Conservation (phyloP, 164 flowering plant genomes). For the Aristolochia contorta region DNA sequence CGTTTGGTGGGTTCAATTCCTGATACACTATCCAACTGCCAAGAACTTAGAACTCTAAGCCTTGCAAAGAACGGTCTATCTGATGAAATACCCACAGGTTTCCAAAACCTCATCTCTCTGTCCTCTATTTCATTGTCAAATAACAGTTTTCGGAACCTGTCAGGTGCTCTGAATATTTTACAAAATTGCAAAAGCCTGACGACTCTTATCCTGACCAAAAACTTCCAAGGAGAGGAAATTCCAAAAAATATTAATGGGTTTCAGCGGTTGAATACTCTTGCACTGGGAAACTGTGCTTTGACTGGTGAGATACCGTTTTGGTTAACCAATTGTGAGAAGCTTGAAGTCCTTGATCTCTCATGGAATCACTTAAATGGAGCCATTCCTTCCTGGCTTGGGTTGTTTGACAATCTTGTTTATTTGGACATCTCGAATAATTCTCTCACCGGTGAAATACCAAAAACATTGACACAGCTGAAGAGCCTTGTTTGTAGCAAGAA, state of each 20-base stretch:
- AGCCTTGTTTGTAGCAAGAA: conserved; percentile 8
- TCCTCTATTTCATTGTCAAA: conserved; percentile 58
- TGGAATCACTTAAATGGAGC: conserved; percentile 62
- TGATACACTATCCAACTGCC: conserved; percentile 38
- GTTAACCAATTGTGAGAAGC: conserved; percentile 37
- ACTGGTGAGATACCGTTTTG: conserved; percentile 57
- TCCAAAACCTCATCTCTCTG: conserved; percentile 40
- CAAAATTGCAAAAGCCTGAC: conserved; percentile 57
- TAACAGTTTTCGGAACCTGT: conserved; percentile 44
- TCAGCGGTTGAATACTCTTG: conserved; percentile 38
- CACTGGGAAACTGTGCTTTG: conserved; percentile 55
- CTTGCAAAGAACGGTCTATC: conserved; percentile 47
- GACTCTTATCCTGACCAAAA: conserved; percentile 55
- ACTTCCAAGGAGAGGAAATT: conserved; percentile 61
- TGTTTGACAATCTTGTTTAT: conserved; percentile 17
- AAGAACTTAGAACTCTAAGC: conserved; percentile 37
- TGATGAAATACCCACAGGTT: conserved; percentile 46
- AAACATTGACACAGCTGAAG: conserved; percentile 13
- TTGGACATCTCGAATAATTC: conserved; percentile 23
- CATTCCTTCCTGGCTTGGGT: conserved; percentile 26
- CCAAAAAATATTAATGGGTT: conserved; percentile 37
- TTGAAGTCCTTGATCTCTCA: conserved; percentile 70
- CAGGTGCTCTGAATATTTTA: conserved; percentile 38
- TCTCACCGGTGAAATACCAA: conserved; percentile 15
- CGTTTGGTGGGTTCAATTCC: conserved; percentile 48